Base-by-base conservation (phyloP, 306 rosid species). In the Prunus mira region DNA sequence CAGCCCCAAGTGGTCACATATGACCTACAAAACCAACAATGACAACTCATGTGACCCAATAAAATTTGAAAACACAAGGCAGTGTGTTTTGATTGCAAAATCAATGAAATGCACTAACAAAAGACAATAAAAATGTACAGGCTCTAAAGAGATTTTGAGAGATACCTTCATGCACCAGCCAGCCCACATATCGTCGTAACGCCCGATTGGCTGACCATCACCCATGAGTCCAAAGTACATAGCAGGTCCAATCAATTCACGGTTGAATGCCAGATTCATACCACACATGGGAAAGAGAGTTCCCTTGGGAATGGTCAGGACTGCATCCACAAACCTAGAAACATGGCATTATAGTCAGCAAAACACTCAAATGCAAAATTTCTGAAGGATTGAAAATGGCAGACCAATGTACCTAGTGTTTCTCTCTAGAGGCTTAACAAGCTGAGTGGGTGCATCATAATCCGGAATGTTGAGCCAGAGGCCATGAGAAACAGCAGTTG, bases 201-300 rank as follows among this genome's bases (percentile, higher is more conserved):
- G 96, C 9, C 96, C 96, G 4, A 88, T 80, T 20, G 96, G 97
- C 75, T 93, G 97, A 50, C 91, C 93, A 45, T 93, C 96, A 25
- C 97, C 97, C 96, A 93, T 90, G 73, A 93, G 96, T 73, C 93
- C 97, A 34, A 93, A 90, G 90, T 93, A 90, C 97, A 93, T 87
- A 22, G 92, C 97, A 45, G 97, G 92, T 50, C 97, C 97, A 18
- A 93, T 87, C 67, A 93, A 72, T 17, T 89, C 92, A 20, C 97
- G 96, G 89, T 93, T 64, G 81, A 93, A 93, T 22, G 92, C 93
- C 85, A 93, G 82, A 68, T 92, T 92, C 97, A 92, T 92, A 45
- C 91, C 97, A 50, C 96, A 87, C 96, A 92, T 92, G 73, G 97
- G 97, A 38, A 90, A 90, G 41, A 92, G 87, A 34, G 96, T 87